Percentiles rank a stretch among this genome's conserved stretches.
Evolutionary conservation across 108 stramenopile species (phyloP).

Genomic region (Conticribra guillardii): DNA sequence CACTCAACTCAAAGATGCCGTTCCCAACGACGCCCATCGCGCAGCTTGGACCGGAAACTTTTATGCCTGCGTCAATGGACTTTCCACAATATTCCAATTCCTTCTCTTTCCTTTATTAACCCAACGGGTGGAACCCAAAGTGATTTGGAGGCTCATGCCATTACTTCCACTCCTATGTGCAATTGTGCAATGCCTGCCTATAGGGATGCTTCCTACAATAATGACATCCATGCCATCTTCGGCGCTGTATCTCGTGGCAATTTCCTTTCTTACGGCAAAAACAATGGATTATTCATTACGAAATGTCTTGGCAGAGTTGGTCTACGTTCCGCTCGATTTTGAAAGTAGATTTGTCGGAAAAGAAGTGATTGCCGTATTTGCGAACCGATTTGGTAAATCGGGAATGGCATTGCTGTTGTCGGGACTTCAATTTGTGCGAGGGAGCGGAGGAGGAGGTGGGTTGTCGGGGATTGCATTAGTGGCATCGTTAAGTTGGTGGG

Average conservation of each 20-base stretch:
- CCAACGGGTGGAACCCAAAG: conserved; percentile 61
- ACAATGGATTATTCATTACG: conserved; percentile 79
- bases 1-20: conserved; percentile 54
- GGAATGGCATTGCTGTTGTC: conserved; percentile 83
- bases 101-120: conserved; percentile 68
- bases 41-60: conserved; percentile 89
- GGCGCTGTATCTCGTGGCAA: conserved; percentile 57
- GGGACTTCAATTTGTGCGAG: conserved; percentile 62
- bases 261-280: conserved; percentile 65
- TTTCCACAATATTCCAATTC: conserved; percentile 79
- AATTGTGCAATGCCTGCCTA: conserved; percentile 20
- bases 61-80: conserved; percentile 73
- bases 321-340: conserved; percentile 83
- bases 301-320: conserved; percentile 73
- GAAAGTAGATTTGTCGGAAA: conserved; percentile 80
- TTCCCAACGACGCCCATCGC: conserved; percentile 69
- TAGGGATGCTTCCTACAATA: neutral
- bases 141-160: conserved; percentile 74
- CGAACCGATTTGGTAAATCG: conserved; percentile 85
- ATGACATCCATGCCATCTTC: conserved; percentile 18
- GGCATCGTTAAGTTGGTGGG: conserved; percentile 47
- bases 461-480: conserved; percentile 37
- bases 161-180: conserved; percentile 46
- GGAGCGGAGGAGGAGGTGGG: conserved; percentile 21
- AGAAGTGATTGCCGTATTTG: conserved; percentile 90